Base-by-base conservation (phyloP, 2,329 filamentous ascomycete genomes). In the Ploettnerulaceae sp. region DNA sequence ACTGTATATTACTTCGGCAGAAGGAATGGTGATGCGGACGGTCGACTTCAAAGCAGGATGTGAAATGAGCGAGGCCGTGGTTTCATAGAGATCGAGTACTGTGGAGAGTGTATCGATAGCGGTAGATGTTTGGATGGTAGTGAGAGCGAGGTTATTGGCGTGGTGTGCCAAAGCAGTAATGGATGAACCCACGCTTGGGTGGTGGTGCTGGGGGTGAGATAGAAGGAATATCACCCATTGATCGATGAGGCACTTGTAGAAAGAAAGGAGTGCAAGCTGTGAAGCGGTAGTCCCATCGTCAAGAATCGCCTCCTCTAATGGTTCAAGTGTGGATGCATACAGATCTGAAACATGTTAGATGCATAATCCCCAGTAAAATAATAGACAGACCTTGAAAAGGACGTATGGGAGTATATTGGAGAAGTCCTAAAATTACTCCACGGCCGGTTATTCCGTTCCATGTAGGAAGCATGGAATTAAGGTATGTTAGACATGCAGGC, bases 81-180 rank as follows among this genome's bases (percentile, higher is more conserved):
- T 69, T 52, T 84, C 77, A 64, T 85, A 87, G 66, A 91, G 89
- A 61, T 82, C 79, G 25, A 86, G 73, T 12, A 89, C 71, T 15
- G 74, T 68, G 5, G 80, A 78, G 28, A 75, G 66, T 2, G 74
- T 71, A 2, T 68, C 52, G 20, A 66, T 58, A 29, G 59, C 66
- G n/a, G 46, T 47, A 62, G 67, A 67, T 41, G 71, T 71, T 64
- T 86, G 82, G 5, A 81, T 64, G 7, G 85, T 65, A 1, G 79
- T 76, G 2, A 84, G 70, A 32, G 75, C 69, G 14, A 88, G 71
- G 4, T 69, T 64, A 65, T 78, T 73, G 63, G 74, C 69, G 54
- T 77, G 73, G 57, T 66, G 55, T 59, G 73, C 58, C 44, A 80
- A 61, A 33, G 67, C 57, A 50, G 66, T 61, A 21, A 78, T 54